Conservation (phyloP, 2,329 filamentous ascomycete species). For the Curvularia eragrostidis region DNA sequence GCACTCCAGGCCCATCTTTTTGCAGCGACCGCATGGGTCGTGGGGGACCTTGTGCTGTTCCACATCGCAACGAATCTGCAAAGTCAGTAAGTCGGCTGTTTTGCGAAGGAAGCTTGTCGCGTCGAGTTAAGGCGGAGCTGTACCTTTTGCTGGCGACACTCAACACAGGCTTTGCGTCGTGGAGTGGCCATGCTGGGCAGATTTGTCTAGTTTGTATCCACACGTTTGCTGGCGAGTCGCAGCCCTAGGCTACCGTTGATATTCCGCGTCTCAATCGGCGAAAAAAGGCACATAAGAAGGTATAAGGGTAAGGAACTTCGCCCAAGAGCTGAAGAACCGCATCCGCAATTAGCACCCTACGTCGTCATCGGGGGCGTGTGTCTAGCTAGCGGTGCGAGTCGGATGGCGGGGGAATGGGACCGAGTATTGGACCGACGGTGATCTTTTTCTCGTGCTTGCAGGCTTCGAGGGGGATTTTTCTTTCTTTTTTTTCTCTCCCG, state of each 20-base stretch:
- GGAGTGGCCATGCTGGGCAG: constrained; percentile 42
- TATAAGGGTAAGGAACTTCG: constrained; percentile 26
- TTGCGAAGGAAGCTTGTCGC: constrained; percentile 7
- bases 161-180: constrained; percentile 47
- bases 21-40: constrained; percentile 46
- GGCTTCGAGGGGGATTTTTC: constrained; percentile 15
- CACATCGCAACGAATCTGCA: constrained; percentile 49
- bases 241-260: constrained; percentile 24
- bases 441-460: constrained; percentile 24
- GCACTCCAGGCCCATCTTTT: constrained; percentile 47
- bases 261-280: constrained; percentile 34
- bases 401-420: constrained; percentile 43
- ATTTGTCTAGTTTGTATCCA: constrained; percentile 32
- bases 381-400: constrained; percentile 37
- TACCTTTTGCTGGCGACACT: constrained; percentile 50
- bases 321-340: constrained; percentile 27
- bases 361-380: constrained; percentile 41
- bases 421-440: constrained; percentile 38
- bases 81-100: constrained; percentile 20
- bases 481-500: constrained; percentile 16
- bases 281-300: constrained; percentile 33
- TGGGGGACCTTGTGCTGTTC: constrained; percentile 49
- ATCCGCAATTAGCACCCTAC: constrained; percentile 36
- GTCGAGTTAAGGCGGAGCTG: constrained; percentile 7
- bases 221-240: constrained; percentile 26